Base-by-base conservation (phyloP, 345 rosid species). In the Populus ilicifolia region DNA sequence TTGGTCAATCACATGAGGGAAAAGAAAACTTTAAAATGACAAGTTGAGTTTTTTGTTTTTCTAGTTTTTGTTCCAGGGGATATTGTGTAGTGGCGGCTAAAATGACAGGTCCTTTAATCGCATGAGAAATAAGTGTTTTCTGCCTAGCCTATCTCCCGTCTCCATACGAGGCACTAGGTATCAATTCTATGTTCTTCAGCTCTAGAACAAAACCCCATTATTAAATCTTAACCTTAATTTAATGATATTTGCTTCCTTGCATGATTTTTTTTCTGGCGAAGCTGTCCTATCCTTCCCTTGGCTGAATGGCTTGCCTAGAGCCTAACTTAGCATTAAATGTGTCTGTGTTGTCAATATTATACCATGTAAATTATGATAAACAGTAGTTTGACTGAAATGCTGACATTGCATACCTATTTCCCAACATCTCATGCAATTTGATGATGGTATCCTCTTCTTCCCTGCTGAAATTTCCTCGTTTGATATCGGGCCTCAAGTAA, bases 401-500 rank as follows among this genome's bases (percentile, higher is more conserved):
- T 23, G 10, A 9, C 23, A 23, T 4, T n/a, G 72, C 82, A 13
- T 76, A 90, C 94, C 89, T 90, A 71, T 92, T 90, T 44, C 97
- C 94, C 0, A 90, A 67, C 79, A 64, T 56, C 75, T 87, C 81
- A 78, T 92, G 95, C 46, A 90, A 76, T 21, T 88, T 71, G 81
- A 92, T 86, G 70, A 93, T 89, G 68, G 91, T 82, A 13, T 91
- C 87, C 70, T 93, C 97, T 81, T 93, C 97, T 85, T 89, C 92
- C 50, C 76, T 77, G 74, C 84, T 88, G 75, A 93, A 93, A 74
- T 93, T 93, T 41, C 95, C 97, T 75, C 95, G 80, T 82, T 93
- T 93, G 30, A 93, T 93, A 64, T 91, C 95, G 6, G 97, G 97
- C 75, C 95, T 86, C 39, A 93, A 70, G 78, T 93, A 93, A 74